phyloP scores from a whole-genome alignment of 2,329 filamentous ascomycete genomes.

The Colletotrichum eremochloae region DNA sequence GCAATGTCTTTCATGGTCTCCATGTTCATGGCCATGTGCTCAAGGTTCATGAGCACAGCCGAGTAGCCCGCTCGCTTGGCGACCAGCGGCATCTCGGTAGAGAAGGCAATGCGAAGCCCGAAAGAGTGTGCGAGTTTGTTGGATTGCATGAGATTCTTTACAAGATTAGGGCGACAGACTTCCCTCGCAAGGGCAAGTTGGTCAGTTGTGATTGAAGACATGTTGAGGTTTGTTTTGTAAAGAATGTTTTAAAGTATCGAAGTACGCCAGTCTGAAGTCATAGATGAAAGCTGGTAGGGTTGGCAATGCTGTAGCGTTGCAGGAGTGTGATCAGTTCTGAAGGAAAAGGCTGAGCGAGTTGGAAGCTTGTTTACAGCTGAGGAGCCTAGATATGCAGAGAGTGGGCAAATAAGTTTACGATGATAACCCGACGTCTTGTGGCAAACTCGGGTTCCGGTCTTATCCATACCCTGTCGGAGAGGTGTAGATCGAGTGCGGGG shows the following conservation, averaged over 20 bases:
- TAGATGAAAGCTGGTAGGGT: neutral
- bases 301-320: too few species aligned
- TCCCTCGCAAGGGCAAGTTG: slow-evolving; percentile 28
- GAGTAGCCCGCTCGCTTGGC: slow-evolving; percentile 29
- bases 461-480: slow-evolving; percentile 6
- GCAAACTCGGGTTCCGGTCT: neutral
- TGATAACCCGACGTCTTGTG: neutral
- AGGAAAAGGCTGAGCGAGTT: neutral
- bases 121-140: slow-evolving; percentile 30
- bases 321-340: neutral
- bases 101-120: slow-evolving; percentile 33
- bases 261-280: neutral
- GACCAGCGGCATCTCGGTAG: slow-evolving; percentile 34
- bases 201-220: slow-evolving; percentile 14
- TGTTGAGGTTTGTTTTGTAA: neutral
- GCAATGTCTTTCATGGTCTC: slow-evolving; percentile 32
- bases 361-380: neutral
- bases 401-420: neutral
- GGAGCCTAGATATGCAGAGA: neutral
- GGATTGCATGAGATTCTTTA: slow-evolving; percentile 18
- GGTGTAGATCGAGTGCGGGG: slow-evolving; percentile 14
- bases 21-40: slow-evolving; percentile 33
- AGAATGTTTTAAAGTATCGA: neutral
- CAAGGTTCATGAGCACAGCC: slow-evolving; percentile 33
- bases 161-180: slow-evolving; percentile 23